Evolutionary conservation across 345 rosid genomes (phyloP), one percentile per base, ranked within the genome.

Genomic region (Salix udensis): DNA sequence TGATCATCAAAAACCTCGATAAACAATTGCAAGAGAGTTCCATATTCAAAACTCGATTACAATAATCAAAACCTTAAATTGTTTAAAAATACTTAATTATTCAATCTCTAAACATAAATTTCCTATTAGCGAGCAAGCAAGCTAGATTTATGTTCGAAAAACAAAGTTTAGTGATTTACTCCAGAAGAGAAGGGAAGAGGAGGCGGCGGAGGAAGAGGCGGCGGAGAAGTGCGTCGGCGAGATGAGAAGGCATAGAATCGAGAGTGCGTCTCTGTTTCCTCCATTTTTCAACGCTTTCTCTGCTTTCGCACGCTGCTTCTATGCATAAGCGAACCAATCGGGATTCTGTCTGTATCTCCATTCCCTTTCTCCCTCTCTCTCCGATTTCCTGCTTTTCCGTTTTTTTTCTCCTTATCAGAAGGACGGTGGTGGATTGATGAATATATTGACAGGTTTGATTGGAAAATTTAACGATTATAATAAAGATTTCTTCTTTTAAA

Each of bases 131-230:
- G 0, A 44, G 50, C 50, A 12, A 44, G 50, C 16, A 12, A 44
- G 4, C 18, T 44, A 44, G 50, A 44, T 44, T 44, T 12, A 44
- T 3, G 5, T 44, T 14, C 50, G 4, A 44, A 44, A 44, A 44
- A 1, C 16, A 44, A 44, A 44, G 50, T 44, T 44, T 14, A 12
- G 50, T 44, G 50, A 44, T 44, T 44, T 87, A 95, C 98, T 91
- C 98, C 76, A 96, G 97, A 78, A 96, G 82, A 70, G 98, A 91
- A 77, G 99, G 99, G 71, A 76, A 92, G 76, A 96, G 94, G 70
- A 93, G 91, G 79, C 91, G 88, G 73, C 90, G 92, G 23, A 5
- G 89, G 79, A 79, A 82, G 78, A 96, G 98, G 65, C 81, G 84
- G 39, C 80, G 88, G 82, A 96, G 82, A 52, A 96, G 88, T 72